Evolutionary conservation across 257 asterid genomes (phyloP).

Genomic region (Nicotiana undulata): DNA sequence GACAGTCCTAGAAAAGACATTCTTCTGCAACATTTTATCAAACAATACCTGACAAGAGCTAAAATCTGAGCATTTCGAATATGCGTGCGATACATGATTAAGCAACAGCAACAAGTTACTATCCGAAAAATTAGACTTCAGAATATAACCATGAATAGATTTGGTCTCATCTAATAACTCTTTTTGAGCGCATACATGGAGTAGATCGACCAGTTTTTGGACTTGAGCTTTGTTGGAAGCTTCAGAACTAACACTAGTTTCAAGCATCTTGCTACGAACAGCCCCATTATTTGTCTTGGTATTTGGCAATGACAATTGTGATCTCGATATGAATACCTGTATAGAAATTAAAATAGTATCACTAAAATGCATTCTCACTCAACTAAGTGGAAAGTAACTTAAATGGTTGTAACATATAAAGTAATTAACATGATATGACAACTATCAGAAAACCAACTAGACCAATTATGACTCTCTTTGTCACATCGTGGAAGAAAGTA

Average conservation of each 20-base stretch:
- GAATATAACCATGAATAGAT: slow-evolving; percentile 33
- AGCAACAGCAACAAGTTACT: slow-evolving; percentile 33
- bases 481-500: background rate
- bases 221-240: slow-evolving; percentile 19
- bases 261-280: slow-evolving; percentile 5
- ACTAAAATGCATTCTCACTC: background rate
- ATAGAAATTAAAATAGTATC: background rate
- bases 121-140: slow-evolving; percentile 22
- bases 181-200: slow-evolving; percentile 33
- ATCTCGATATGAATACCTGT: background rate
- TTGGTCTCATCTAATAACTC: slow-evolving; percentile 25
- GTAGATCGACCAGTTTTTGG: slow-evolving; percentile 34
- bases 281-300: slow-evolving; percentile 8
- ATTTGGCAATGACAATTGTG: slow-evolving; percentile 14
- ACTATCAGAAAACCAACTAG: background rate
- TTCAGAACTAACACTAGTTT: slow-evolving; percentile 16
- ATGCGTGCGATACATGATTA: slow-evolving; percentile 46
- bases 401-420: background rate
- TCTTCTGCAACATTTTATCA: slow-evolving; percentile 25
- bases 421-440: background rate
- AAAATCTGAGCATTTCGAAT: slow-evolving; percentile 44
- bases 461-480: background rate
- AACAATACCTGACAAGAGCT: slow-evolving; percentile 29
- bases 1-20: slow-evolving; percentile 49
- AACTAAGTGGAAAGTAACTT: background rate